Evolutionary conservation across 208 protist genomes (phyloP).

Genomic region (Leishmania braziliensis): DNA sequence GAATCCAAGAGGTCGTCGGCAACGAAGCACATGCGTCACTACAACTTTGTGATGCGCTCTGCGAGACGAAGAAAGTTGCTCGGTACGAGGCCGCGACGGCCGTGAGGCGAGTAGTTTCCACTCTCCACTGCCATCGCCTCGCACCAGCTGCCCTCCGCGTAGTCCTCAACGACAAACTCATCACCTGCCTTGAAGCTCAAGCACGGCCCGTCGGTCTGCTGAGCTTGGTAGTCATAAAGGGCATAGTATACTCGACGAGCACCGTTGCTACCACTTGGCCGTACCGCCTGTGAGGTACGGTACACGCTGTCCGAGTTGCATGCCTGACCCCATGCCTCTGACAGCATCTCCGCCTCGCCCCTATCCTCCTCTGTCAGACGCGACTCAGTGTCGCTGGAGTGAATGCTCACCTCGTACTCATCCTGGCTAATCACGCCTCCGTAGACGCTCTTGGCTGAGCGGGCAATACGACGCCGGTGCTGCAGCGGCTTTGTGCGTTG

Average conservation of each 20-base stretch:
- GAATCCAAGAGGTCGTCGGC: background rate
- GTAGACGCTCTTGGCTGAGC: conserved; percentile 31
- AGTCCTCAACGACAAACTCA: conserved; percentile 80
- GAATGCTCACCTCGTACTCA: conserved; percentile 40
- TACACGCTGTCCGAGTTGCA: conserved; percentile 13
- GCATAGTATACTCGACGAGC: conserved; percentile 60
- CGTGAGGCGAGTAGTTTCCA: conserved; percentile 23
- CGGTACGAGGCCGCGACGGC: conserved; percentile 53
- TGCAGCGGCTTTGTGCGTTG: conserved; percentile 24
- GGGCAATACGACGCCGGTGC: conserved; percentile 16
- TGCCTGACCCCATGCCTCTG: conserved; percentile 21
- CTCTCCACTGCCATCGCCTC: conserved; percentile 43
- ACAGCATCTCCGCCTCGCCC: conserved; percentile 28
- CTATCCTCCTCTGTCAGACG: conserved; percentile 8
- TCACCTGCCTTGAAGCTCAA: conserved; percentile 81
- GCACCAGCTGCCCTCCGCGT: conserved; percentile 71
- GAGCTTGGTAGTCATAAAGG: conserved; percentile 66
- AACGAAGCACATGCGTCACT: background rate
- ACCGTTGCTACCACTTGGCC: conserved; percentile 5
- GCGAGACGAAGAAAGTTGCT: conserved; percentile 78
- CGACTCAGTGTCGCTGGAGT: conserved; percentile 72
- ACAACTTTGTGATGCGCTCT: conserved; percentile 53
- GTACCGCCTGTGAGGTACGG: conserved; percentile 16
- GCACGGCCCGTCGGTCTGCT: conserved; percentile 40
- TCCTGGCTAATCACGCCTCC: conserved; percentile 52